phyloP scores from a whole-genome alignment of 768 basidiomycete species.

The Boletus sp. region DNA sequence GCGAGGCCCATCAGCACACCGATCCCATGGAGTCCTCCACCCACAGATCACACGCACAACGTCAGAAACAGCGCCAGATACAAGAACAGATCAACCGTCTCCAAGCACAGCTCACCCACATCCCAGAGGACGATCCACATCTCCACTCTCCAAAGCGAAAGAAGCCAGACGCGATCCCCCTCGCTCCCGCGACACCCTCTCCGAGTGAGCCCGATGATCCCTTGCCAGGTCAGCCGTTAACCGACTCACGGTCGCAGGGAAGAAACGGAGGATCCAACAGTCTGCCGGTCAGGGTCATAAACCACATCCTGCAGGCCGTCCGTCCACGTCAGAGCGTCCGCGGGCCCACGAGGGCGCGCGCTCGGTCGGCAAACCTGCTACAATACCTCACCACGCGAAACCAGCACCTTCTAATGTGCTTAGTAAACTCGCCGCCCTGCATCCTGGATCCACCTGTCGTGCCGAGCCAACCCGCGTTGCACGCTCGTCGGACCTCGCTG shows the following conservation, averaged over 20 bases:
- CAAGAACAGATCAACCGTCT: constrained; percentile 52
- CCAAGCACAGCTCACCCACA: constrained; percentile 49
- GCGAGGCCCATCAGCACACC: neutral
- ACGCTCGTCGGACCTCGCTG: constrained; percentile 26
- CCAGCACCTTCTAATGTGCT: constrained; percentile 53
- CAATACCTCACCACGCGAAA: constrained; percentile 20
- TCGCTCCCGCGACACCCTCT: constrained; percentile 57
- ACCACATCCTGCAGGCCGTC: constrained; percentile 5
- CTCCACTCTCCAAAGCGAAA: constrained; percentile 49
- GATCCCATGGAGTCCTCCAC: constrained; percentile 54
- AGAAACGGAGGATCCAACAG: constrained; percentile 47
- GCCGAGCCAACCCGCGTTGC: constrained; percentile 26
- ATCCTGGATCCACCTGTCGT: constrained; percentile 15
- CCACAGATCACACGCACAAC: constrained; percentile 37
- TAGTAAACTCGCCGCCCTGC: constrained; percentile 44
- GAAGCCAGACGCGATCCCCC: constrained; percentile 34
- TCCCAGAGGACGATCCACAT: constrained; percentile 24
- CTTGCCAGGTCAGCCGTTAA: neutral
- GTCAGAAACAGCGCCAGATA: constrained; percentile 46
- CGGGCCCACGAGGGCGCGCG: constrained; percentile 11
- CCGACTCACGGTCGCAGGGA: constrained; percentile 14
- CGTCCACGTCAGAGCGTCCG: constrained; percentile 12
- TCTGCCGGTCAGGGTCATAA: constrained; percentile 19
- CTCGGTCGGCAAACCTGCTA: constrained; percentile 3
- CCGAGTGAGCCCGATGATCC: constrained; percentile 49